Percentiles rank a stretch among this genome's conserved stretches.
Conservation (phyloP, 306 rosid species). For the Sicyos baderoa region DNA sequence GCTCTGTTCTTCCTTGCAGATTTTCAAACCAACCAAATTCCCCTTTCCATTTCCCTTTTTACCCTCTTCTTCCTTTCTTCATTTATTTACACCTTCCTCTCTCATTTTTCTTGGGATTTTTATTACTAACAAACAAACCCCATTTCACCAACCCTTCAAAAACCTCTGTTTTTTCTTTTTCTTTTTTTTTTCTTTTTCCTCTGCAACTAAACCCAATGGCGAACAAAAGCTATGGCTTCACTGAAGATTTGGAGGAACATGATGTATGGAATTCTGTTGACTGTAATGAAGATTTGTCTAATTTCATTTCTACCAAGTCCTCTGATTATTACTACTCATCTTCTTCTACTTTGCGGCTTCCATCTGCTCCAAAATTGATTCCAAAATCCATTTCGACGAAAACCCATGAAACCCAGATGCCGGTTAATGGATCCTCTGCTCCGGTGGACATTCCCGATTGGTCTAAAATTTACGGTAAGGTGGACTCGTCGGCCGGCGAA, state of each 20-base stretch:
- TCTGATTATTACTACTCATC: neutral
- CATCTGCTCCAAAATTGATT: slow-evolving; percentile 39
- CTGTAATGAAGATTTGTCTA: slow-evolving; percentile 12
- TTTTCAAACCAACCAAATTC: slow-evolving; percentile 3
- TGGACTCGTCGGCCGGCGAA: slow-evolving; percentile 11
- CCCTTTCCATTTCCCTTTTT: neutral
- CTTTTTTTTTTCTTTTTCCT: neutral
- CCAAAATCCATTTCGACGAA: slow-evolving; percentile 31
- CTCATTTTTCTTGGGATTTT: neutral
- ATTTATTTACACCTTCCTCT: slow-evolving; percentile 11
- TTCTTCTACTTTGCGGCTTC: slow-evolving; percentile 33
- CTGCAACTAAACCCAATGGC: slow-evolving; percentile 38
- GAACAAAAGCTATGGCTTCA: slow-evolving; percentile 33
- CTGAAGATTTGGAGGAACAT: slow-evolving; percentile 56
- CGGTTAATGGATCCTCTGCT: slow-evolving; percentile 44
- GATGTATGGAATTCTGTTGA: slow-evolving; percentile 40
- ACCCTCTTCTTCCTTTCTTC: neutral
- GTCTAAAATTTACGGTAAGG: slow-evolving; percentile 45
- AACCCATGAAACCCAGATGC: slow-evolving; percentile 26
- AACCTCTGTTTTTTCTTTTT: neutral
- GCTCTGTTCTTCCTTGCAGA: slow-evolving; percentile 2
- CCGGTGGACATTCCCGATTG: slow-evolving; percentile 71
- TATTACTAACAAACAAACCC: neutral
- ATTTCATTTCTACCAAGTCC: neutral
- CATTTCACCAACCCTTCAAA: slow-evolving; percentile 4